phyloP scores from a whole-genome alignment of 2,329 filamentous ascomycete genomes.

The Trichoderma sp. region DNA sequence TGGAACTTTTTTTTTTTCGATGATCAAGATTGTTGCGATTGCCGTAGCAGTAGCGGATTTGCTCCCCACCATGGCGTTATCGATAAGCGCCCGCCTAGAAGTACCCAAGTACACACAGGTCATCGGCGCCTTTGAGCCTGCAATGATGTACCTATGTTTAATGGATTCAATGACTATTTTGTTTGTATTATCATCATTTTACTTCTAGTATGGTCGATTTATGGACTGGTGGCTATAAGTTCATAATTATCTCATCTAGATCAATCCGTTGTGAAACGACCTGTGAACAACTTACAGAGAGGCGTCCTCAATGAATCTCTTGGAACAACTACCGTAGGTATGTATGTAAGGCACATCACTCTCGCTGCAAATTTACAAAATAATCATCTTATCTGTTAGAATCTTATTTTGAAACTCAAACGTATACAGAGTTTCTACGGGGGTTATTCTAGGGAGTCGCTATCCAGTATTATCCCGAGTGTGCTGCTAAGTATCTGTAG shows the following conservation, averaged over 20 bases:
- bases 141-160: not conserved
- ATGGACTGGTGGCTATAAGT: not conserved
- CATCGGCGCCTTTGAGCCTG: not conserved
- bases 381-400: no score
- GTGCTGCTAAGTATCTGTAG: no score
- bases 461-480: no score
- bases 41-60: not conserved
- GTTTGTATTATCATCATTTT: not conserved
- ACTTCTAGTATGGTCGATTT: not conserved
- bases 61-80: conserved; percentile 9
- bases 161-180: not conserved
- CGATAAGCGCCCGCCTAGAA: not conserved
- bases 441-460: no score
- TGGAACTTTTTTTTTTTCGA: conserved; percentile 4
- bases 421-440: no score
- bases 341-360: no score
- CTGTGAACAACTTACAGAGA: not conserved
- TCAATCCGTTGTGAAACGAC: not conserved
- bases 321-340: no score
- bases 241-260: not conserved
- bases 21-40: conserved; percentile 7
- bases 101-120: not conserved
- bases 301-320: not conserved
- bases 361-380: no score
- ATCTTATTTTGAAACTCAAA: no score